Evolutionary conservation across 768 basidiomycete species (phyloP), one percentile per base, ranked within the genome.

Genomic region (Dioszegia crocea): DNA sequence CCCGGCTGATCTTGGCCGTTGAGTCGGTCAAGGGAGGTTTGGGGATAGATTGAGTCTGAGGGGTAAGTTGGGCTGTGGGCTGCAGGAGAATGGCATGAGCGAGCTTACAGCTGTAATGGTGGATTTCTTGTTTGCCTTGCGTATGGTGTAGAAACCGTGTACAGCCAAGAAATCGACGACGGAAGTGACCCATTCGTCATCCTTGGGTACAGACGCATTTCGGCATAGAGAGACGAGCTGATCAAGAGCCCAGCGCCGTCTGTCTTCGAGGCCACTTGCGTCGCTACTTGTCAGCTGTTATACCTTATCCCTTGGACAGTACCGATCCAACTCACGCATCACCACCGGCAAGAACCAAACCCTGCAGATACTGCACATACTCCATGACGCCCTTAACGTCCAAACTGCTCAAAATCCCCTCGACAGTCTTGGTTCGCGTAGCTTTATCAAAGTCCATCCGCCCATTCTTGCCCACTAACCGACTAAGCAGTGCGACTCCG

Each of bases 361-460:
- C 79, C 36, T 89, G 79, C 23, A 97, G 78, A 76, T 88, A 85
- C 33, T 81, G 76, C 44, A 92, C 83, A 76, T 93, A 97, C 38
- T 78, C 83, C 64, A 83, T 82, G 62, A 96, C 88, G 9, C 90
- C 91, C 1, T 84, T 80, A 0, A 78, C 76, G 64, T 87, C 84
- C 82, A 92, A 85, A 33, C 83, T 84, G 2, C 84, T 81, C 56
- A 97, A 79, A 56, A 97, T 85, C 0, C 83, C 83, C 78, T 94
- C 91, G 33, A 97, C 83, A 0, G 90, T 94, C 78, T 92, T 96
- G 9, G 93, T 93, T 76, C 85, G 88, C 11, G 93, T 94, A 57
- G 94, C 76, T 75, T 83, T 87, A 78, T 99, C 94, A 67, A 98
- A 99, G 74, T 91, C 88, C 57, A 85, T 84, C 67, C 83, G 86